phyloP scores from a whole-genome alignment of 495 filamentous ascomycete genomes.

The Saxophila tyrrhenica region DNA sequence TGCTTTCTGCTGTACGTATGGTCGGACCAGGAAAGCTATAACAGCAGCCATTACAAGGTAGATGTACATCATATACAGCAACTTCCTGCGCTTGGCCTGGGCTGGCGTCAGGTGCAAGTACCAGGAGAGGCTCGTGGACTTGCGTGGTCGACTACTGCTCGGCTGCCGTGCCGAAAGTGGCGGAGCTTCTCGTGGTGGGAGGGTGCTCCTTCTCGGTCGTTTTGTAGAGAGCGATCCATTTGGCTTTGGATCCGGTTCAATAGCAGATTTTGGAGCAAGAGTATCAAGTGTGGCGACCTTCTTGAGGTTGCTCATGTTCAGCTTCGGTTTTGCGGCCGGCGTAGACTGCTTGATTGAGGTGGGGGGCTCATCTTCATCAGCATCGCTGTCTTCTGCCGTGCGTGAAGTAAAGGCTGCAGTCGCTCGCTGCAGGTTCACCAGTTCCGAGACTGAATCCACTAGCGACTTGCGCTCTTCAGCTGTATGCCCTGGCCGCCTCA shows the following conservation, averaged over 20 bases:
- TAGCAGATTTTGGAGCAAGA: conserved; percentile 9
- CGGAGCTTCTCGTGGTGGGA: conserved; percentile 39
- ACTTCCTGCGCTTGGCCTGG: conserved; percentile 66
- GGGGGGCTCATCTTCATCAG: conserved; percentile 25
- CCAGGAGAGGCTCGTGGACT: conserved; percentile 54
- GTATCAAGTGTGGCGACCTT: neutral
- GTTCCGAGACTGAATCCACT: conserved; percentile 34
- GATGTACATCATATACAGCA: conserved; percentile 69
- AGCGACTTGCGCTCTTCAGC: conserved; percentile 39
- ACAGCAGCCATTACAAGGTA: conserved; percentile 53
- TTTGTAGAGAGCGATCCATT: conserved; percentile 6
- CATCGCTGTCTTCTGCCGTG: conserved; percentile 37
- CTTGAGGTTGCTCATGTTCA: neutral
- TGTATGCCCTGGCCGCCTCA: conserved; percentile 46
- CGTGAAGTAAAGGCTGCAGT: conserved; percentile 19
- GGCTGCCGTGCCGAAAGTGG: conserved; percentile 31
- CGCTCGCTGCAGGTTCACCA: conserved; percentile 17
- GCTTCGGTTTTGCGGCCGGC: neutral
- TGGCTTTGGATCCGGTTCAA: conserved; percentile 5
- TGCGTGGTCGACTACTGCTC: conserved; percentile 34
- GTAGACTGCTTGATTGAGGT: conserved; percentile 4
- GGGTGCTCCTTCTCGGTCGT: conserved; percentile 40
- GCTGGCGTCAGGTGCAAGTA: conserved; percentile 69
- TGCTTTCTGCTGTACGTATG: conserved; percentile 53
- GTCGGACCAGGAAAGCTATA: conserved; percentile 59